Conservation (phyloP, 2,329 filamentous ascomycete genomes). For the Magnaporthales sp. region DNA sequence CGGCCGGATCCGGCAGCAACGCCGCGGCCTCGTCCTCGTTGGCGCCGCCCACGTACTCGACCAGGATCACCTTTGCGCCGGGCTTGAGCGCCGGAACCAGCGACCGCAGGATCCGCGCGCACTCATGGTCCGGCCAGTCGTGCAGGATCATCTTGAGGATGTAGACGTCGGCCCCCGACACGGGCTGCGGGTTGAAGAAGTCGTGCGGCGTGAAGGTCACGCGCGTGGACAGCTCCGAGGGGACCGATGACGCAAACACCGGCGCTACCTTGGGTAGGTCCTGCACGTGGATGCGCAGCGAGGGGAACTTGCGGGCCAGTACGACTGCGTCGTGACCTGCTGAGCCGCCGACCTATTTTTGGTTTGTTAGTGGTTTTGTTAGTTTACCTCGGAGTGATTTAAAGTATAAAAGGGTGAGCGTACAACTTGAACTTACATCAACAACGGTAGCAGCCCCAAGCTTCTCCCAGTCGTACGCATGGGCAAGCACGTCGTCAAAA, state of each 20-base stretch:
- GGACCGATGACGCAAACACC: constrained; percentile 40
- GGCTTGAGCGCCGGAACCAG: constrained; percentile 35
- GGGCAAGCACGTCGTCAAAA: constrained; percentile 17
- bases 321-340: constrained; percentile 29
- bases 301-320: constrained; percentile 29
- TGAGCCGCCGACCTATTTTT: constrained; percentile 1
- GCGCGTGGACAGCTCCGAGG: constrained; percentile 42
- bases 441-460: constrained; percentile 14
- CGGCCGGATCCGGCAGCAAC: not conserved
- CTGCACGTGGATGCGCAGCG: constrained; percentile 33
- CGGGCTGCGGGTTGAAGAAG: constrained; percentile 24
- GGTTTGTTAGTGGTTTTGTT: not conserved
- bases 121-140: constrained; percentile 41
- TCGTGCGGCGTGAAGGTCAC: constrained; percentile 27
- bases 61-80: constrained; percentile 28
- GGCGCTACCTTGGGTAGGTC: constrained; percentile 29
- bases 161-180: constrained; percentile 35
- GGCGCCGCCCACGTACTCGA: constrained; percentile 16
- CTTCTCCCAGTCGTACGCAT: constrained; percentile 25
- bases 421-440: not conserved
- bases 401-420: not conserved
- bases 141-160: constrained; percentile 46
- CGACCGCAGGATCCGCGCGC: constrained; percentile 23
- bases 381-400: not conserved
- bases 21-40: not conserved